phyloP scores from a whole-genome alignment of 2,329 filamentous ascomycete species.

The Blastomyces gilchristii region DNA sequence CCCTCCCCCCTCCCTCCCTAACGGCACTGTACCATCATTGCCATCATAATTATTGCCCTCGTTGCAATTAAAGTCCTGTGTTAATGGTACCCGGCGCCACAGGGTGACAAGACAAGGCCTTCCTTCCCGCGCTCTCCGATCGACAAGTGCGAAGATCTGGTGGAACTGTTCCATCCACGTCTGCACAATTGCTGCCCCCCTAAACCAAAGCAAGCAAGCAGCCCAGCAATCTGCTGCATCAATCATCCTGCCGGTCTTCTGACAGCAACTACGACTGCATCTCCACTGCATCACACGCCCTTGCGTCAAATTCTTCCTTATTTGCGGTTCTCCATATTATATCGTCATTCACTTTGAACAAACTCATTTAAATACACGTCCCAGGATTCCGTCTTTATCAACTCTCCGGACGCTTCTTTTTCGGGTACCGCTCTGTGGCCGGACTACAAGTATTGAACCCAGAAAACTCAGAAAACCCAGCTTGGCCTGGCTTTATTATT shows the following conservation, averaged over 20 bases:
- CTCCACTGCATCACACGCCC: neutral
- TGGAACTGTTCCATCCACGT: conserved; percentile 1
- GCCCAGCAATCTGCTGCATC: neutral
- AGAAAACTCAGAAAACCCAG: neutral
- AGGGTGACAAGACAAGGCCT: neutral
- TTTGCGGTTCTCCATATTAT: neutral
- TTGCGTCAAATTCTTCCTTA: neutral
- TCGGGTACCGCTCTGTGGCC: conserved; percentile 1
- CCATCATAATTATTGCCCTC: neutral
- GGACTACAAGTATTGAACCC: conserved; percentile 1
- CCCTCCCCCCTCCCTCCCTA: neutral
- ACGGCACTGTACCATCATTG: neutral
- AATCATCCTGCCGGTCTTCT: neutral
- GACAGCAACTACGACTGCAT: neutral
- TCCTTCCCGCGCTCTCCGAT: neutral
- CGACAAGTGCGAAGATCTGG: neutral
- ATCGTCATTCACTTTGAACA: neutral
- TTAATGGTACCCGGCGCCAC: neutral
- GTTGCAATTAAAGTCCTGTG: neutral
- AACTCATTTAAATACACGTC: neutral
- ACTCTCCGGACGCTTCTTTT: neutral
- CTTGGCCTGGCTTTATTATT: neutral
- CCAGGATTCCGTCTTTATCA: neutral
- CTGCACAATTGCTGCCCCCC: neutral
- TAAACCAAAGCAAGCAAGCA: neutral